These are phyloP conservation scores for Ganoderma sinense DNA, from an alignment of 1,284 basidiomycete genomes.

Conservation along the genomic window DNA sequence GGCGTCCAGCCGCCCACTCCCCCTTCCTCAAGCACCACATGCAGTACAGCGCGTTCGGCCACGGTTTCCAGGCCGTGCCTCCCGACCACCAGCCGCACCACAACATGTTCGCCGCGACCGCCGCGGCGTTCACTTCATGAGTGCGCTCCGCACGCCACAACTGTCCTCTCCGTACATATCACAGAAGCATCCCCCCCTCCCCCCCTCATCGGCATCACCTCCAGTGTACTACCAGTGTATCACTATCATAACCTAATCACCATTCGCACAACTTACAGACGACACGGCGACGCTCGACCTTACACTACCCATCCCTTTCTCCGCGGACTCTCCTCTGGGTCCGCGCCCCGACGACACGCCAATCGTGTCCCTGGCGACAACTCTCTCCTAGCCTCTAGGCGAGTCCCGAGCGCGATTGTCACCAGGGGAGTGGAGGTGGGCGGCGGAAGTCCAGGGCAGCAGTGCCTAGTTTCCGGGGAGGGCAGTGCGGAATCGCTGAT, in stretches of 20 bases:
- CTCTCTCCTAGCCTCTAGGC: not conserved
- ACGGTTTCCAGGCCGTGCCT: conserved; percentile 33
- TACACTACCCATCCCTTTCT: not conserved
- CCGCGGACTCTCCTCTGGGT: conserved; percentile 5
- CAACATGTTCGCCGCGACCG: conserved; percentile 33
- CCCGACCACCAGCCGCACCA: conserved; percentile 34
- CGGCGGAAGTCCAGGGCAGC: conserved; percentile 9
- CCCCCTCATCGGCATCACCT: conserved; percentile 14
- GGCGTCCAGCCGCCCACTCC: conserved; percentile 49
- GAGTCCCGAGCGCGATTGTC: not conserved
- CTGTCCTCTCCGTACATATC: conserved; percentile 10
- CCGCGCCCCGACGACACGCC: not conserved
- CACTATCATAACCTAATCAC: conserved; percentile 26
- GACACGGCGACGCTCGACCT: not conserved
- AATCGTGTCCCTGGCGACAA: not conserved
- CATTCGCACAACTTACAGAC: not conserved
- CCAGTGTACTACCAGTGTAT: conserved; percentile 31
- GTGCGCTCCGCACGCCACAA: conserved; percentile 2
- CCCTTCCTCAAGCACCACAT: conserved; percentile 46
- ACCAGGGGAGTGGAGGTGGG: not conserved
- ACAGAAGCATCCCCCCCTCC: conserved; percentile 25
- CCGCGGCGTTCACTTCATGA: conserved; percentile 33
- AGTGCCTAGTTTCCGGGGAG: not conserved
- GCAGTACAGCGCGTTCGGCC: conserved; percentile 32
- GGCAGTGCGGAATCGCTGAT: conserved; percentile 11